Evolutionary conservation across 495 filamentous ascomycete genomes (phyloP).

Genomic region (Chaetomium cochliodes): DNA sequence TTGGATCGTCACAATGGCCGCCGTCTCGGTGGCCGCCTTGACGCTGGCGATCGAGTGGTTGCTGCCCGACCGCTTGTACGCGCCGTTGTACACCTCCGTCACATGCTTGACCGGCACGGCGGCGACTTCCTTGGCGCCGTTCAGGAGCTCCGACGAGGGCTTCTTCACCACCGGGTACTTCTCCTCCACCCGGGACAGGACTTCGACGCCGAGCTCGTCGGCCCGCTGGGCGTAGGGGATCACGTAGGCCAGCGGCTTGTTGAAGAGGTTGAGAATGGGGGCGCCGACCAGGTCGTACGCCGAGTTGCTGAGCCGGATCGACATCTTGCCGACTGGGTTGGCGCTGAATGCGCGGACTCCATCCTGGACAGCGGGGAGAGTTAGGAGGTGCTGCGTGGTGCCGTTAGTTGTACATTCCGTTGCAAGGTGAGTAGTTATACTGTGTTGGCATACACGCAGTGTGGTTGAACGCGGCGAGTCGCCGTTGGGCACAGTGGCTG

Average conservation of each 20-base stretch:
- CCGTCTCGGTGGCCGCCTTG: conserved; percentile 64
- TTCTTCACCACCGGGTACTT: conserved; percentile 87
- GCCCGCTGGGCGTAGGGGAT: conserved; percentile 79
- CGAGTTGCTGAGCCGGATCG: conserved; percentile 66
- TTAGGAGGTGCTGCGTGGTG: conserved; percentile 66
- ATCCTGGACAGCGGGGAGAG: conserved; percentile 83
- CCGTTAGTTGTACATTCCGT: conserved; percentile 11
- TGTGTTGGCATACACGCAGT: conserved; percentile 29
- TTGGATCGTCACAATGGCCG: neutral
- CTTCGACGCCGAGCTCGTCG: conserved; percentile 73
- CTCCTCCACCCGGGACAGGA: conserved; percentile 70
- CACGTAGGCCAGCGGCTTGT: conserved; percentile 71
- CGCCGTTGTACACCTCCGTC: conserved; percentile 64
- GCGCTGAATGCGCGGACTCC: conserved; percentile 71
- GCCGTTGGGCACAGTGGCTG: conserved; percentile 30
- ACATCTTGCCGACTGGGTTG: conserved; percentile 77
- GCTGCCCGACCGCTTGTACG: conserved; percentile 62
- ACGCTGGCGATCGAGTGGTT: conserved; percentile 29
- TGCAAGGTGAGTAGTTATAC: neutral
- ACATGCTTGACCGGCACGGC: conserved; percentile 68
- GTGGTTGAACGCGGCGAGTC: conserved; percentile 32
- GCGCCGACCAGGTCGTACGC: conserved; percentile 63
- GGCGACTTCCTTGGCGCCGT: conserved; percentile 61
- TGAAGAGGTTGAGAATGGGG: conserved; percentile 74
- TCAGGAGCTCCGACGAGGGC: conserved; percentile 73